phyloP scores from a whole-genome alignment of 371 early-diverging fungal species.

The Apophysomyces ossiformis region DNA sequence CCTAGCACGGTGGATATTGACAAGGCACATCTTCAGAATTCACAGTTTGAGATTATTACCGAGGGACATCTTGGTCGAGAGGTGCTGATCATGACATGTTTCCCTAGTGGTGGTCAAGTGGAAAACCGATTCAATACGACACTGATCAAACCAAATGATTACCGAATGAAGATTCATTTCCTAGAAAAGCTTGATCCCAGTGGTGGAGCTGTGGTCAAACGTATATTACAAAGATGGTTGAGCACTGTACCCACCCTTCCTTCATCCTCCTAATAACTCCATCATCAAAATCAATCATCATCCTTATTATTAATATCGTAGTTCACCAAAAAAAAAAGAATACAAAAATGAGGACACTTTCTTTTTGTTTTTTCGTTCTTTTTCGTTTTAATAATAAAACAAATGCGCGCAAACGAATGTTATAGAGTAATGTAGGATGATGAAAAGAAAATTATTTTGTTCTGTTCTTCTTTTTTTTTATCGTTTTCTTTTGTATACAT shows the following conservation, averaged over 20 bases:
- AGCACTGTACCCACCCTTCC: conserved; percentile 8
- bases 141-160: conserved; percentile 45
- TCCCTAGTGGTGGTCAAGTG: conserved; percentile 36
- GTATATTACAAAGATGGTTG: conserved; percentile 62
- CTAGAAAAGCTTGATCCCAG: conserved; percentile 59
- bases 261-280: neutral
- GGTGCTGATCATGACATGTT: conserved; percentile 51
- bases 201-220: conserved; percentile 61
- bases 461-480: too few relatives aligned
- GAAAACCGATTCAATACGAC: conserved; percentile 45
- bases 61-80: conserved; percentile 48
- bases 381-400: too few relatives aligned
- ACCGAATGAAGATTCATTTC: conserved; percentile 53
- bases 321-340: too few relatives aligned
- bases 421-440: neutral
- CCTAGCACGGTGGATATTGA: conserved; percentile 51
- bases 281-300: neutral
- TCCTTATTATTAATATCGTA: neutral
- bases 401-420: too few relatives aligned
- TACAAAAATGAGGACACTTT: too few relatives aligned
- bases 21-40: conserved; percentile 50
- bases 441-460: neutral
- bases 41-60: conserved; percentile 48
- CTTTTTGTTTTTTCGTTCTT: too few relatives aligned
- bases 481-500: neutral